Evolutionary conservation across 768 basidiomycete genomes (phyloP).

Genomic region (Lactarius tabidus): DNA sequence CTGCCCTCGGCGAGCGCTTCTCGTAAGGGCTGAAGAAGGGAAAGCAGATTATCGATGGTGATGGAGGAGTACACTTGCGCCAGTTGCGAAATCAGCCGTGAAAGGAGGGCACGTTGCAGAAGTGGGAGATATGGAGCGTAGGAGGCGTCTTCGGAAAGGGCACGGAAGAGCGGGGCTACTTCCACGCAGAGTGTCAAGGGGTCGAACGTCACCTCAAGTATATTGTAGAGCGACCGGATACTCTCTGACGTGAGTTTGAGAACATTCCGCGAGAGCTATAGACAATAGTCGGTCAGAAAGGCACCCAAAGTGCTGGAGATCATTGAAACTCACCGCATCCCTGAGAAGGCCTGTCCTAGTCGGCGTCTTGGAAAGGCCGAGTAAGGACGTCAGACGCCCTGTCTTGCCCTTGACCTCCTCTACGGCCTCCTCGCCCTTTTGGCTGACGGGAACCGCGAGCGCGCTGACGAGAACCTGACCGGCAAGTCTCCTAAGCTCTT

Average conservation of each 20-base stretch:
- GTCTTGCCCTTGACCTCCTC: conserved; percentile 61
- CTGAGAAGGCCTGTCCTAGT: conserved; percentile 81
- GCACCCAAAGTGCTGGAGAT: not conserved
- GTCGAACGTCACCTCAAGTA: conserved; percentile 91
- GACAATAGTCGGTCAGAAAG: conserved; percentile 9
- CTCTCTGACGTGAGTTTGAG: conserved; percentile 71
- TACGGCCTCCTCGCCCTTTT: conserved; percentile 45
- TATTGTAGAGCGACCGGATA: conserved; percentile 76
- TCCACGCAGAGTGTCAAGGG: conserved; percentile 79
- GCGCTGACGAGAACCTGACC: conserved; percentile 91
- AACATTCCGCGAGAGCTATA: conserved; percentile 74
- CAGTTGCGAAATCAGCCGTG: conserved; percentile 85
- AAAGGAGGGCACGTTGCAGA: conserved; percentile 86
- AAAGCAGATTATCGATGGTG: conserved; percentile 69
- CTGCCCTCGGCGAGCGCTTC: conserved; percentile 47
- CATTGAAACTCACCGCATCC: conserved; percentile 64
- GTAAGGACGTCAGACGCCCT: conserved; percentile 75
- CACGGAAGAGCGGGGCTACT: conserved; percentile 72
- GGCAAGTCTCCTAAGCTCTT: conserved; percentile 75
- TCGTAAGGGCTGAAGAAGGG: conserved; percentile 72
- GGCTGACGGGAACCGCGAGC: conserved; percentile 86
- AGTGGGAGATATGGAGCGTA: conserved; percentile 86
- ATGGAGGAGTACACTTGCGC: conserved; percentile 90
- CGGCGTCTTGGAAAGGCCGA: conserved; percentile 80
- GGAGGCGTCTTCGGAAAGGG: conserved; percentile 50